These are phyloP conservation scores for Trichoderma sp. DNA, from an alignment of 2,329 filamentous ascomycete genomes.

Conservation along the genomic window DNA sequence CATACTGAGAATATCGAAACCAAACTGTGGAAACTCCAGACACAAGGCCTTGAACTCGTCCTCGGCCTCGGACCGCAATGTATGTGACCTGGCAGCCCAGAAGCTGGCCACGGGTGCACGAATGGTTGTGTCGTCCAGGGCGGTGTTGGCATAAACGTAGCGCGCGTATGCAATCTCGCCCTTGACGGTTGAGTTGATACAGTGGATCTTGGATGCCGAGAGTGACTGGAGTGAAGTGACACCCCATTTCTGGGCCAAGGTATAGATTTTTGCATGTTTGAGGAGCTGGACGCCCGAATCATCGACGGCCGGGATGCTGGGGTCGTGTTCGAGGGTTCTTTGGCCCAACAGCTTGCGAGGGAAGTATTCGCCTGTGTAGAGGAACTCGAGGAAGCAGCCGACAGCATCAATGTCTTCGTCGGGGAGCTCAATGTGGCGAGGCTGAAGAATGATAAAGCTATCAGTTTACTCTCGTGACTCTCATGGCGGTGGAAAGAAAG, in stretches of 20 bases:
- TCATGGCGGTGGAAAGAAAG: conserved; percentile 18
- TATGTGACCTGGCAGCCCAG: conserved; percentile 80
- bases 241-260: conserved; percentile 75
- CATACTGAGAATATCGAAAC: conserved; percentile 84
- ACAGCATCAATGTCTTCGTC: conserved; percentile 37
- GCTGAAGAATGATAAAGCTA: conserved; percentile 33
- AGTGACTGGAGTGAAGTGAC: conserved; percentile 68
- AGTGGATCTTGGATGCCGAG: conserved; percentile 86
- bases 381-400: conserved; percentile 41
- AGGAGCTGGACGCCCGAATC: conserved; percentile 79
- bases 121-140: conserved; percentile 66
- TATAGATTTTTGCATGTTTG: conserved; percentile 87
- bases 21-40: conserved; percentile 86
- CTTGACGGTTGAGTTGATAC: conserved; percentile 80
- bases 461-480: background rate
- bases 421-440: conserved; percentile 64
- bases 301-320: conserved; percentile 63
- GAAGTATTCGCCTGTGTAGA: conserved; percentile 59
- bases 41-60: conserved; percentile 81
- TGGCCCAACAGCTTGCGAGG: conserved; percentile 63
- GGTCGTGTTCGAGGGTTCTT: conserved; percentile 67
- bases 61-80: conserved; percentile 80
- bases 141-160: conserved; percentile 81
- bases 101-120: conserved; percentile 83
- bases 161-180: conserved; percentile 90